A percentile compares a stretch with the other conserved stretches of the same genome.
Conservation (phyloP, 768 basidiomycete genomes). For the Porphyrellus cyaneotinctus region DNA sequence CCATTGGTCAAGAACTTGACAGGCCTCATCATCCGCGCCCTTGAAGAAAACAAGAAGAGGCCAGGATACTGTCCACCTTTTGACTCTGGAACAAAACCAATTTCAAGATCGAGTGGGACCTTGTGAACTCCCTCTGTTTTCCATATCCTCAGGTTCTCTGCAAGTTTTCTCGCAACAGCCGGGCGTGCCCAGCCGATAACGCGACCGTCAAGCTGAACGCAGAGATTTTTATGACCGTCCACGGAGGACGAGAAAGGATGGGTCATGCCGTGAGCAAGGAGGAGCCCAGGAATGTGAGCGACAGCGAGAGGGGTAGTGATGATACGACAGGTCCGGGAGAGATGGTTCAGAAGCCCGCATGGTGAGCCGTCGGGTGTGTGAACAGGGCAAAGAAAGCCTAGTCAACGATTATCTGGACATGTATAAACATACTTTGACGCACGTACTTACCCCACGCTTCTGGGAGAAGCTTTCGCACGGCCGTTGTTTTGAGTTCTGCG, state of each 20-base stretch:
- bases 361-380: constrained; percentile 98
- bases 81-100: constrained; percentile 84
- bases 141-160: constrained; percentile 84
- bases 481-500: constrained; percentile 95
- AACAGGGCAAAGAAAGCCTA: constrained; percentile 96
- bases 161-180: constrained; percentile 68
- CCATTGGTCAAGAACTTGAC: constrained; percentile 89
- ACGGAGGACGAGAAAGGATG: constrained; percentile 77
- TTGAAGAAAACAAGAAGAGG: constrained; percentile 83
- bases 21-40: constrained; percentile 95
- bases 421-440: not conserved
- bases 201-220: constrained; percentile 92
- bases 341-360: constrained; percentile 95
- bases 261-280: constrained; percentile 91
- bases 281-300: constrained; percentile 74
- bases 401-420: constrained; percentile 7
- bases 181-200: constrained; percentile 92
- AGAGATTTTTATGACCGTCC: constrained; percentile 77
- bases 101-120: constrained; percentile 90
- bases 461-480: constrained; percentile 92
- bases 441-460: constrained; percentile 87
- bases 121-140: constrained; percentile 85
- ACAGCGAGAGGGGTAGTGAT: constrained; percentile 73
- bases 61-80: constrained; percentile 97
- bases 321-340: constrained; percentile 90